These are phyloP conservation scores for Rhodamnia argentea DNA, from an alignment of 345 rosid genomes.

Conservation along the genomic window DNA sequence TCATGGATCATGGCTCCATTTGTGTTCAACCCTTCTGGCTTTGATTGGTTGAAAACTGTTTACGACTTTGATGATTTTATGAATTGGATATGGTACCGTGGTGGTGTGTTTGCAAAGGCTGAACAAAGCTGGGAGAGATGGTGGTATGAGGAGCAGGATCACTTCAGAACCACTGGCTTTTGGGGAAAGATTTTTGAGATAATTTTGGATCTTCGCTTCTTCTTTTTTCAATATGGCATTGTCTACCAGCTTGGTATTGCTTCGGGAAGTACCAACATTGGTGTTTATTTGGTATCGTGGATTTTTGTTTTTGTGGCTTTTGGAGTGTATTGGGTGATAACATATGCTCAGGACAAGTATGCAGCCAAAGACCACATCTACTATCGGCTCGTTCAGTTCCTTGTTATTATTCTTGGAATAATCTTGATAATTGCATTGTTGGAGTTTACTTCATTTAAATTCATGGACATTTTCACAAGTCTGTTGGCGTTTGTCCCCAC, in stretches of 20 bases:
- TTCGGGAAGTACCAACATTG: slow-evolving; percentile 38
- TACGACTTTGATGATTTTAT: slow-evolving; percentile 88
- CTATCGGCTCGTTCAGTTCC: slow-evolving; percentile 83
- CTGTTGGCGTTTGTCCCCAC: slow-evolving; percentile 85
- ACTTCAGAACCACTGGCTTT: slow-evolving; percentile 66
- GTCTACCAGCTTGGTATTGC: slow-evolving; percentile 78
- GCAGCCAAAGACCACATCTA: slow-evolving; percentile 74
- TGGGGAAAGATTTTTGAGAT: slow-evolving; percentile 78
- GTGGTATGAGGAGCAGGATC: slow-evolving; percentile 96
- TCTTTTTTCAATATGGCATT: slow-evolving; percentile 83
- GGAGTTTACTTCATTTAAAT: slow-evolving; percentile 49
- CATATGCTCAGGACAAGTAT: slow-evolving; percentile 60
- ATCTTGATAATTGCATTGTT: slow-evolving; percentile 53
- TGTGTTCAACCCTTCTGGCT: slow-evolving; percentile 89
- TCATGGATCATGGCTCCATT: slow-evolving; percentile 87
- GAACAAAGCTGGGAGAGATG: slow-evolving; percentile 93
- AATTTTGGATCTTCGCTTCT: slow-evolving; percentile 79
- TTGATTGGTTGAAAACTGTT: slow-evolving; percentile 91
- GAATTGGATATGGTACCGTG: slow-evolving; percentile 81
- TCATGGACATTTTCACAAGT: slow-evolving; percentile 63
- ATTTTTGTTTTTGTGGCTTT: slow-evolving; percentile 45
- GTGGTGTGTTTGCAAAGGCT: slow-evolving; percentile 77
- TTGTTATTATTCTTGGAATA: slow-evolving; percentile 42
- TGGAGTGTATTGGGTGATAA: slow-evolving; percentile 42
- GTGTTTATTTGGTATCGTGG: slow-evolving; percentile 81